Evolutionary conservation across 176 grass and related monocot genomes (phyloP).

Genomic region (Aegilops umbellulata): DNA sequence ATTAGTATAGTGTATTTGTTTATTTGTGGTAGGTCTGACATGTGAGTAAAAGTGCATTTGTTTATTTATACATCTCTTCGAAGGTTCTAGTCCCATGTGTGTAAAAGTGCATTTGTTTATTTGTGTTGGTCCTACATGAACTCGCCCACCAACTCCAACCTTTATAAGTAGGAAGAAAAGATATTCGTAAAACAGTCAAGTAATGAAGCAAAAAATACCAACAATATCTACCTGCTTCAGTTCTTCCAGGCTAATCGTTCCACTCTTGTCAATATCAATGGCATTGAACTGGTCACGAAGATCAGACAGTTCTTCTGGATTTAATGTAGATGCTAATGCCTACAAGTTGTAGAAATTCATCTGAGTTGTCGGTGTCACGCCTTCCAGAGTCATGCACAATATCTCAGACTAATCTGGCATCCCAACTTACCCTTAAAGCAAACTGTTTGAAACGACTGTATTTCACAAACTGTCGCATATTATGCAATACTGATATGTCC

Average conservation of each 20-base stretch:
- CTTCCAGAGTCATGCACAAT: background rate
- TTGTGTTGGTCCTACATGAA: too few species aligned
- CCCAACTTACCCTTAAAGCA: constrained; percentile 74
- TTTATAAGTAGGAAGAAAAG: too few species aligned
- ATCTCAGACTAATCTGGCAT: background rate
- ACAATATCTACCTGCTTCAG: constrained; percentile 63
- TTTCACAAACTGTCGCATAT: constrained; percentile 93
- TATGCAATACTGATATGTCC: constrained; percentile 91
- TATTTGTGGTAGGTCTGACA: too few species aligned
- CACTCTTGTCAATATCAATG: constrained; percentile 91
- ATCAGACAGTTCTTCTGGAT: constrained; percentile 76
- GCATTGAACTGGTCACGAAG: constrained; percentile 91
- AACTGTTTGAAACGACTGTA: constrained; percentile 98
- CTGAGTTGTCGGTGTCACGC: background rate
- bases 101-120: too few species aligned
- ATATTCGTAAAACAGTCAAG: background rate
- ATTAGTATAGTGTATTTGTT: too few species aligned
- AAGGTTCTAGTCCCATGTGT: too few species aligned
- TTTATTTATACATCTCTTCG: too few species aligned
- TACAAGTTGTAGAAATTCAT: constrained; percentile 35
- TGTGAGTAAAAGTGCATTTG: too few species aligned
- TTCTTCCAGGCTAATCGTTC: constrained; percentile 91
- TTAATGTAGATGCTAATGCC: constrained; percentile 82
- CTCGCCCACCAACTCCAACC: too few species aligned
- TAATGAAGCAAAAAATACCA: background rate